Evolutionary conservation across 2,329 filamentous ascomycete species (phyloP).

Genomic region (Plectosphaerella sp.): DNA sequence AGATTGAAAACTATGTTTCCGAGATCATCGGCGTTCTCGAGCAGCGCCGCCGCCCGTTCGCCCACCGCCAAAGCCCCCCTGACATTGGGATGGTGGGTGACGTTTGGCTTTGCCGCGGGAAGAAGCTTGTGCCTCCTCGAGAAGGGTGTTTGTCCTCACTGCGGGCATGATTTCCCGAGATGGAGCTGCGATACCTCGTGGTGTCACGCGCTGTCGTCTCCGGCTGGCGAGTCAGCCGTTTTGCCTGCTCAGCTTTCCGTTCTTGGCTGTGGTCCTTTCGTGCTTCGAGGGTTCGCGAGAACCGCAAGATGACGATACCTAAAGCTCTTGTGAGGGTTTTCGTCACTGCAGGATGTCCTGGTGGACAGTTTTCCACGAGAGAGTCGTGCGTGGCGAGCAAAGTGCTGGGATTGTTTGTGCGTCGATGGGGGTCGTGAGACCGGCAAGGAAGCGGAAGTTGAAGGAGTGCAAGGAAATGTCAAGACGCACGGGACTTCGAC

Average conservation of each 20-base stretch:
- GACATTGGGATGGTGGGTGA: neutral
- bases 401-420: too few relatives aligned
- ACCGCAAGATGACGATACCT: slow-evolving; percentile 9
- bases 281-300: slow-evolving; percentile 8
- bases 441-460: neutral
- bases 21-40: neutral
- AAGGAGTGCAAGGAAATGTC: neutral
- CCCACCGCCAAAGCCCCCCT: slow-evolving; percentile 5
- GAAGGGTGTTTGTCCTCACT: slow-evolving; percentile 15
- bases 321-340: slow-evolving; percentile 12
- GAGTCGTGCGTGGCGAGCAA: too few relatives aligned
- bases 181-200: neutral
- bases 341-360: slow-evolving; percentile 15
- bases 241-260: slow-evolving; percentile 29
- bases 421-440: too few relatives aligned
- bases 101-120: neutral
- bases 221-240: neutral
- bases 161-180: slow-evolving; percentile 10
- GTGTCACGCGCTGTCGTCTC: neutral
- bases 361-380: too few relatives aligned
- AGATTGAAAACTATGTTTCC: slow-evolving; percentile 34
- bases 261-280: slow-evolving; percentile 19
- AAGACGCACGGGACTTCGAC: neutral
- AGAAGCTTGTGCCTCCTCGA: neutral
- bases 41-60: neutral